Conservation (phyloP, 352 stramenopile species). For the Globisporangium heterothallicum region DNA sequence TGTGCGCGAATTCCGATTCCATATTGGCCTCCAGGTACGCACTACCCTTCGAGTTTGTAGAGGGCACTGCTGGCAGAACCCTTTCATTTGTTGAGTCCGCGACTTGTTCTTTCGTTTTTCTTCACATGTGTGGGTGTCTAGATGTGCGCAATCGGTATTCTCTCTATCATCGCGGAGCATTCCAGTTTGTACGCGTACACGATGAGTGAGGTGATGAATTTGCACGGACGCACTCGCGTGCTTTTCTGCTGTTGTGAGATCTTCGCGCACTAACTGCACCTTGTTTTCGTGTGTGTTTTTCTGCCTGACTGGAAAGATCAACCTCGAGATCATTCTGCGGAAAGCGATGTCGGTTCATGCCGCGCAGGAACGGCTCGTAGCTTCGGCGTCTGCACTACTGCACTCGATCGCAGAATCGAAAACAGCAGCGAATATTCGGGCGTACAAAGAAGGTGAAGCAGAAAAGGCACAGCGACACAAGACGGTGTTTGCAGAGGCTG, state of each 20-base stretch:
- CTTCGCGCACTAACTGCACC: neutral
- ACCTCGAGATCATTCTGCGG: constrained; percentile 35
- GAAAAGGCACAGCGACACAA: constrained; percentile 29
- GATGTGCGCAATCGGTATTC: constrained; percentile 34
- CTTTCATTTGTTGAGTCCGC: too few species aligned
- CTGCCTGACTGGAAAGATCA: constrained; percentile 8
- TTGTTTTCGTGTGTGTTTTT: neutral
- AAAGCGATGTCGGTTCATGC: constrained; percentile 43
- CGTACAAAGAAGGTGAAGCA: constrained; percentile 28
- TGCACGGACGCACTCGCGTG: neutral
- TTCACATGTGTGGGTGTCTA: constrained; percentile 15
- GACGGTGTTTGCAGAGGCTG: constrained; percentile 25
- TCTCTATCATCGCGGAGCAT: constrained; percentile 37
- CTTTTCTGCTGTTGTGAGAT: neutral
- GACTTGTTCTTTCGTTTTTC: too few species aligned
- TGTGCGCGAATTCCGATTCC: constrained; percentile 69
- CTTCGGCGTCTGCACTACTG: constrained; percentile 30
- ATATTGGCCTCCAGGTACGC: constrained; percentile 39
- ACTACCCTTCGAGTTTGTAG: neutral
- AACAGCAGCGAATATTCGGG: constrained; percentile 26
- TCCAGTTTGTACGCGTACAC: constrained; percentile 51
- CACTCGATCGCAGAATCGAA: constrained; percentile 41
- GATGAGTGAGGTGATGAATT: constrained; percentile 38
- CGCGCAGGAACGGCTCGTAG: constrained; percentile 35
- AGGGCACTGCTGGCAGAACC: too few species aligned